Conservation (phyloP, 169 alveolate species). For the Perkinsus olseni region DNA sequence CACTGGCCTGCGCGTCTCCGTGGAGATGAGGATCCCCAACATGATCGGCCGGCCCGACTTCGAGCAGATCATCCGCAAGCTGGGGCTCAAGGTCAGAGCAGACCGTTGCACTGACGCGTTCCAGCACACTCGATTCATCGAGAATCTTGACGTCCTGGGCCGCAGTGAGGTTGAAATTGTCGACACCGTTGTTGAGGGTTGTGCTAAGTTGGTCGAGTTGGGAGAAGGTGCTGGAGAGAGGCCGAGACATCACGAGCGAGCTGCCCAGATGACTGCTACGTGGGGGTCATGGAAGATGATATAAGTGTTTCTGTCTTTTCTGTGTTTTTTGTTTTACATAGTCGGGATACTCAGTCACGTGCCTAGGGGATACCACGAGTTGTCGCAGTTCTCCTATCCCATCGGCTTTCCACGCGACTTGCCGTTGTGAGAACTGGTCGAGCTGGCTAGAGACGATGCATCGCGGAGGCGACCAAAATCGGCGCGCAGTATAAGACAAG, state of each 20-base stretch:
- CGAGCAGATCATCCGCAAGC: neutral
- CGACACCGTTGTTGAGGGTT: conserved; percentile 7
- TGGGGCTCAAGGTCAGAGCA: conserved; percentile 15
- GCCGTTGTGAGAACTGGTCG: too few relatives aligned
- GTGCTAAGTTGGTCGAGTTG: conserved; percentile 7
- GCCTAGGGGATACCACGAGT: too few relatives aligned
- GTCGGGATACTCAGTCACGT: too few relatives aligned
- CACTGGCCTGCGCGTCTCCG: conserved; percentile 43
- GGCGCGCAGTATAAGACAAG: too few relatives aligned
- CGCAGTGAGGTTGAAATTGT: conserved; percentile 13
- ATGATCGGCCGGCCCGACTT: conserved; percentile 6
- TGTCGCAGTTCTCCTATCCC: too few relatives aligned
- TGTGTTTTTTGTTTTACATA: too few relatives aligned
- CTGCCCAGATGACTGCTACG: neutral
- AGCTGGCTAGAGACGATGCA: too few relatives aligned
- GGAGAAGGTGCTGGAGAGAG: conserved; percentile 19
- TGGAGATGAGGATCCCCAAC: conserved; percentile 19
- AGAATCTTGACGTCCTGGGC: conserved; percentile 18
- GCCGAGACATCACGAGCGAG: conserved; percentile 9
- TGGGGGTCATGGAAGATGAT: too few relatives aligned
- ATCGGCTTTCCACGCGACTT: too few relatives aligned
- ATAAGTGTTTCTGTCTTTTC: too few relatives aligned
- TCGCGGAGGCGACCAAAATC: too few relatives aligned
- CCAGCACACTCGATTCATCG: neutral
- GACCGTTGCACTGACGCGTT: conserved; percentile 4